Evolutionary conservation across 441 rosid species (phyloP), one percentile per base, ranked within the genome.

Genomic region (Euphorbia neoarborescens): DNA sequence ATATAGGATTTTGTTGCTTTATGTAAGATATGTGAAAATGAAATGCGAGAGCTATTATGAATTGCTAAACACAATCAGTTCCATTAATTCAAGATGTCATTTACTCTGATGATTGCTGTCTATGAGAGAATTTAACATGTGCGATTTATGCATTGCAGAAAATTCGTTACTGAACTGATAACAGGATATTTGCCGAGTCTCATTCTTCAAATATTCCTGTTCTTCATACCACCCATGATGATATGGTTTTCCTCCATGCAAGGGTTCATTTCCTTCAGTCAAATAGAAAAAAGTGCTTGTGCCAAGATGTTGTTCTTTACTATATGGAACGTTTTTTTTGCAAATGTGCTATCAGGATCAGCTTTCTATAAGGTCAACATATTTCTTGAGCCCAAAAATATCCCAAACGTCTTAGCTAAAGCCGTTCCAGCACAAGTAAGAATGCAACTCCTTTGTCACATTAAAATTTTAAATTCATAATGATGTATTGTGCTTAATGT

Each of bases 141-240:
- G 25, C 17, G 19, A 56, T 64, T 72, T 32, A 68, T 77, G 66
- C 59, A 62, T 56, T 79, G 85, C 92, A 94, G 99, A 82, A 69
- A 85, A 62, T 69, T 89, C 42, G 80, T 89, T 58, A 87, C 90
- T 79, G 79, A 87, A 76, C 83, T 94, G 78, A 84, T 94, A 69
- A 94, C 97, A 1, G 99, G 97, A 82, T 91, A 94, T 80, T 89
- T 94, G 73, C 99, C 99, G 7, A 91, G 92, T 85, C 87, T 94
- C 42, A 73, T 90, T 68, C 92, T 94, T 67, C 87, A 85, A 70
- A 60, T 77, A 71, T 91, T 90, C 79, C 82, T 90, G 25, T 53
- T 54, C 57, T 69, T 83, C 17, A 79, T 91, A 75, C 99, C 96
- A 7, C 97, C 96, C 0, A 51, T 82, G 68, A 88, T 94, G 96